Base-by-base conservation (phyloP, 176 grass and related monocot genomes). In the Areca catechu region DNA sequence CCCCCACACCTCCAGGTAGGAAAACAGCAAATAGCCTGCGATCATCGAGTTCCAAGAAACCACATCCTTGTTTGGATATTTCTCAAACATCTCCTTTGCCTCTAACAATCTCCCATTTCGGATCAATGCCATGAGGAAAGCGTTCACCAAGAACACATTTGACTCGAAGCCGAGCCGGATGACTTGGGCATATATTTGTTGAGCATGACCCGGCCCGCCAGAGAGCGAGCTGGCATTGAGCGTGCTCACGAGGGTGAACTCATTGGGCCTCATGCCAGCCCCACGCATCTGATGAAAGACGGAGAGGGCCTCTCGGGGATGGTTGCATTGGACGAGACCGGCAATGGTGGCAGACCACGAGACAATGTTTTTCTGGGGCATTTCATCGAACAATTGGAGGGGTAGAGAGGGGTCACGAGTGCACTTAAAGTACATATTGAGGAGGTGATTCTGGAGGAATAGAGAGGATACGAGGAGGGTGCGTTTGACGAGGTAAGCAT, bases 21-120 rank as follows among this genome's bases (percentile, higher is more conserved):
- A 85, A 22, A 49, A 66, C 53, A 48, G 81, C 43, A 76, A 72
- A 4, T 75, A 65, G 19, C 74, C 86, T 0, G 74, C 47, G 2
- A 89, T 77, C 58, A 89, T 76, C 16, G 77, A 78, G 81, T 89
- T 89, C 81, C 86, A 89, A 1, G 78, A 75, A 17, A 85, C 81
- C 37, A 53, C 57, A 69, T 89, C 81, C 17, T 49, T 71, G 52
- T 0, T 19, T 16, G 7, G 4, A 9, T 52, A 29, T 1, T 37
- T 57, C 16, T 74, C 71, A 20, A 89, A 85, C 66, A 85, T 9
- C 57, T 23, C 57, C 24, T 37, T 53, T 3, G 81, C 77, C 60
- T 78, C 62, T 7, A 14, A 71, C 10, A 82, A 64, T 19, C 61
- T 68, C 28, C 63, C 74, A 5, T 62, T 68, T 3, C 81, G 78